Evolutionary conservation across 139 green algal species (phyloP), one percentile per base, ranked within the genome.

Genomic region (Eudorina sp.): DNA sequence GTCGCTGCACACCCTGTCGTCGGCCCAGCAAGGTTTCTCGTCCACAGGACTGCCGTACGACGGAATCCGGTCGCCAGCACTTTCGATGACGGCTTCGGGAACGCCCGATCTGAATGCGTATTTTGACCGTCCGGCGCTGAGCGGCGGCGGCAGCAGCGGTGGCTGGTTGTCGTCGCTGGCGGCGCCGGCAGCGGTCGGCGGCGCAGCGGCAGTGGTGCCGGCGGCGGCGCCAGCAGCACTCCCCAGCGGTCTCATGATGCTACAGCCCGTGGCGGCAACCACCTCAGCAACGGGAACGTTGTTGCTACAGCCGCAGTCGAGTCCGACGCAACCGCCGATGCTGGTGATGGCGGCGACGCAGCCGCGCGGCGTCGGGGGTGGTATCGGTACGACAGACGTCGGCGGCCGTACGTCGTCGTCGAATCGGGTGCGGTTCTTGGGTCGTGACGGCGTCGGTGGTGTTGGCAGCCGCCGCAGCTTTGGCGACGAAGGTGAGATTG

Each of bases 241-340:
- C 4, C 80, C 80, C 8, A 40, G 80, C 19, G 51, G 45, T 11
- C 14, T 87, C 9, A 53, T 87, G 45, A 75, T 87, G 40, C n/a
- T 87, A 11, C 62, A 78, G 81, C 64, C 41, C 0, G n/a, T 86
- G 2, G 21, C 80, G 16, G 62, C 62, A 4, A 11, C 34, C 40
- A 64, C 62, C 5, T 64, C 60, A 13, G 5, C 80, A 2, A 29
- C n/a, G 5, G 80, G 80, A 18, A 41, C 16, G 45, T 4, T 86
- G 16, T 45, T 86, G 29, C 80, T 86, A 36, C 80, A 77, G 40
- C 60, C 79, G 40, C 76, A 75, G 6, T 31, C 21, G 18, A n/a
- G 74, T 27, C 55, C 40, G 0, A 9, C 41, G 13, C 58, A 74
- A 41, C 58, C 29, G 60, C 80, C 62, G 13, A 29, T 86, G n/a